These are phyloP conservation scores for Sclerotinia sclerotiorum DNA, from an alignment of 2,329 filamentous ascomycete species.

Conservation along the genomic window DNA sequence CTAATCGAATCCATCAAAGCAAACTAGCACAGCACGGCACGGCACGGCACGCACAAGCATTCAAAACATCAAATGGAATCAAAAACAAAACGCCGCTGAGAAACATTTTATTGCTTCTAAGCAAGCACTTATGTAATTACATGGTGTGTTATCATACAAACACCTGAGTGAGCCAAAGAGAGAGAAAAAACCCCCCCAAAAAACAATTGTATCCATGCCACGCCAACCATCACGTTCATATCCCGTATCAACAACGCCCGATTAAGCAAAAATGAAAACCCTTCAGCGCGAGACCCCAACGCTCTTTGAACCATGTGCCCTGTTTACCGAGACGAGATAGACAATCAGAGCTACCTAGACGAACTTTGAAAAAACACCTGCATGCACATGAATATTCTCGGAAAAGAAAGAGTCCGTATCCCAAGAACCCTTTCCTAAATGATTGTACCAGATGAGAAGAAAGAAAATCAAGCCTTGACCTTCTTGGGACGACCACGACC, in stretches of 20 bases:
- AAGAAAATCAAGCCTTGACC: constrained; percentile 8
- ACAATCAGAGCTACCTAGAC: neutral
- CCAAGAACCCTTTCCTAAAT: neutral
- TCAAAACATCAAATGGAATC: neutral
- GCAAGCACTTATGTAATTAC: neutral
- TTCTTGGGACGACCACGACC: constrained; percentile 23
- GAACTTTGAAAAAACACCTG: neutral
- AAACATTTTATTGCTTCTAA: neutral
- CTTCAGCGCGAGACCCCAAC: neutral
- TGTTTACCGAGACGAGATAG: neutral
- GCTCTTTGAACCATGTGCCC: neutral
- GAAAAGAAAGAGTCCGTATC: neutral
- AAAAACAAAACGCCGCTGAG: neutral
- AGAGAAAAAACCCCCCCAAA: neutral
- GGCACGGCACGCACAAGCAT: neutral
- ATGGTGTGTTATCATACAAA: constrained; percentile 4
- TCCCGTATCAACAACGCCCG: constrained; percentile 3
- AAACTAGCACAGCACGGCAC: neutral
- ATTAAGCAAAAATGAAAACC: constrained; percentile 7
- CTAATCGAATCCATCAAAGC: no score
- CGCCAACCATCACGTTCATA: constrained; percentile 3
- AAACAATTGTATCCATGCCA: neutral
- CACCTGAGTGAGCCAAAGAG: constrained; percentile 4
- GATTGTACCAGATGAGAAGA: neutral
- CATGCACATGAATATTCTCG: neutral